A percentile compares a stretch with the other conserved stretches of the same genome.
Evolutionary conservation across 106 monocot genomes (phyloP).

Genomic region (Acanthochlamys bracteata): DNA sequence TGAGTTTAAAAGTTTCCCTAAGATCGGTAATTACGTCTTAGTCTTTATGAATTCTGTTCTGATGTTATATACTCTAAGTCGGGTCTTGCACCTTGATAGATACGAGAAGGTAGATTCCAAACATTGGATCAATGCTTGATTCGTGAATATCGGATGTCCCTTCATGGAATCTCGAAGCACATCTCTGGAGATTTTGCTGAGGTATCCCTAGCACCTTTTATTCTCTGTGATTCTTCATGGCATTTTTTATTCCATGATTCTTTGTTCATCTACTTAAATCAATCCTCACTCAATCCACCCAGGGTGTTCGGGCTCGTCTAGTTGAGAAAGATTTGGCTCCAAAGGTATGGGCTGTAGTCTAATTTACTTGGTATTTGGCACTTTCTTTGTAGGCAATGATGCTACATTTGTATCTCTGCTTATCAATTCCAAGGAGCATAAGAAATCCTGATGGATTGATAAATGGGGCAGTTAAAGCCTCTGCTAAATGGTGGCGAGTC

Average conservation of each 20-base stretch:
- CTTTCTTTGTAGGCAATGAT: neutral
- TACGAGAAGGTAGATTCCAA: conserved; percentile 88
- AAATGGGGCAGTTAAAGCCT: too few species aligned
- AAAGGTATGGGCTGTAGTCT: conserved; percentile 44
- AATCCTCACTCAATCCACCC: too few species aligned
- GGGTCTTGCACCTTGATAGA: conserved; percentile 23
- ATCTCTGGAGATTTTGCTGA: conserved; percentile 68
- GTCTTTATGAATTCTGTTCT: neutral
- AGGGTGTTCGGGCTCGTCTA: conserved; percentile 84
- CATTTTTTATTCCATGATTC: neutral
- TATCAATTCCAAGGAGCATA: too few species aligned
- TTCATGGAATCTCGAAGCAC: conserved; percentile 63
- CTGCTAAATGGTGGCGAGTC: too few species aligned
- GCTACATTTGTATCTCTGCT: neutral
- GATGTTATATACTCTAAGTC: neutral
- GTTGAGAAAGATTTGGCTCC: conserved; percentile 73
- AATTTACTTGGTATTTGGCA: too few species aligned
- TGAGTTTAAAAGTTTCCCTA: conserved; percentile 78
- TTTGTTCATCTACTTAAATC: neutral
- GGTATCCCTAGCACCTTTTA: too few species aligned
- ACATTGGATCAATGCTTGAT: conserved; percentile 86
- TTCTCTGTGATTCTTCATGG: neutral
- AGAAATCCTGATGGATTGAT: too few species aligned
- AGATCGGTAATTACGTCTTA: conserved; percentile 56
- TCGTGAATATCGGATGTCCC: conserved; percentile 89